Base-by-base conservation (phyloP, 805 yeast species). In the Ogataea salicorniae region DNA sequence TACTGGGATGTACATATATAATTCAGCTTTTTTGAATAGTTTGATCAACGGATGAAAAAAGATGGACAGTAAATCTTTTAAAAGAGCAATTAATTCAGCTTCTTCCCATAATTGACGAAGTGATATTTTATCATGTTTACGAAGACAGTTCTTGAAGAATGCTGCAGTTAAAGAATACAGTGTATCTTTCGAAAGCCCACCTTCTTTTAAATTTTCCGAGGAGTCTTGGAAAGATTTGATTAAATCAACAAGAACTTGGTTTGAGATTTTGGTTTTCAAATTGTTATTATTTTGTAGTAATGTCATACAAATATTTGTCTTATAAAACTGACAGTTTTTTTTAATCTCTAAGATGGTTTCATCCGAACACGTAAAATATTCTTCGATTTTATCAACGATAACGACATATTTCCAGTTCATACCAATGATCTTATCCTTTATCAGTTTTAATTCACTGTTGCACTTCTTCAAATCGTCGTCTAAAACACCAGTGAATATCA, bases 31-130 rank as follows among this genome's bases (percentile, higher is more conserved):
- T 50, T 79, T 79, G 69, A 87, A 84, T 1, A 87, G 73, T 29
- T 74, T 74, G 47, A 87, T 83, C 61, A 87, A 68, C 1, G 95
- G 94, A 52, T 83, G 84, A 61, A 85, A 87, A 52, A 87, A 81
- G 52, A 86, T 70, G 2, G 87, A 71, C 41, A 94, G 73, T 29
- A 89, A 71, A 42, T 87, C 87, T 54, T 85, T 85, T 48, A 91
- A 70, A 38, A 92, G 73, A 35, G 74, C 74, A n/a, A 90, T 82
- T 41, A 95, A 69, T 54, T 86, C 87, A 0, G 92, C 89, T 56
- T 91, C 96, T 41, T 80, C 81, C 95, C 96, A 88, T 39, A 91
- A 62, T 59, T 83, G 83, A 57, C 81, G 82, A 71, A 91, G 66
- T 39, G 84, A 68, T 47, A 81, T 79, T 61, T 88, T 90, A 60